Evolutionary conservation across 2,329 filamentous ascomycete species (phyloP).

Genomic region (Zarea fungicola): DNA sequence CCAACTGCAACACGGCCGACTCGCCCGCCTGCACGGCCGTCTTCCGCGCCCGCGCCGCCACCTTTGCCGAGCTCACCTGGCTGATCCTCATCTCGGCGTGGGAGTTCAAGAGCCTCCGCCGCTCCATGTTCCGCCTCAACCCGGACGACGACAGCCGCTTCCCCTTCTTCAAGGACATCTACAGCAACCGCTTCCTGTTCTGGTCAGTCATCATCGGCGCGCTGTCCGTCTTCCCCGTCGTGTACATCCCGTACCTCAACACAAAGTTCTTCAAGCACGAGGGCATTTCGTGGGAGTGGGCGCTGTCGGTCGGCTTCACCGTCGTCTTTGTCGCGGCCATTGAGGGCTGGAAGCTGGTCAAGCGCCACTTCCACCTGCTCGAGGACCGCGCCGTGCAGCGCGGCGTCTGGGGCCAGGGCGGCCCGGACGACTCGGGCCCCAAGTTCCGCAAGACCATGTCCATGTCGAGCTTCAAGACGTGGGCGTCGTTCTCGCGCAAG

Average conservation of each 20-base stretch:
- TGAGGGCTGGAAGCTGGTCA: slow-evolving; percentile 67
- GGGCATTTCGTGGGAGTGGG: slow-evolving; percentile 72
- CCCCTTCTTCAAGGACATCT: slow-evolving; percentile 57
- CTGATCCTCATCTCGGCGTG: slow-evolving; percentile 69
- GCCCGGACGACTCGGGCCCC: slow-evolving; percentile 40
- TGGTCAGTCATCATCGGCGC: slow-evolving; percentile 58
- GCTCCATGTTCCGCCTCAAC: slow-evolving; percentile 65
- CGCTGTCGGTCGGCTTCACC: slow-evolving; percentile 58
- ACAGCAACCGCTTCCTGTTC: slow-evolving; percentile 65
- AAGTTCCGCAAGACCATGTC: slow-evolving; percentile 45
- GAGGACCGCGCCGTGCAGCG: slow-evolving; percentile 46
- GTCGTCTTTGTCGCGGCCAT: slow-evolving; percentile 61
- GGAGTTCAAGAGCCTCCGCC: slow-evolving; percentile 70
- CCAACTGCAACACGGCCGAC: slow-evolving; percentile 57
- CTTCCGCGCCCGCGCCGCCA: slow-evolving; percentile 65
- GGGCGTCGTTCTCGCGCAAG: slow-evolving; percentile 38
- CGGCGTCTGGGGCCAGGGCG: slow-evolving; percentile 49
- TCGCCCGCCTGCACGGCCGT: slow-evolving; percentile 53
- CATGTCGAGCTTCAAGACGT: slow-evolving; percentile 46
- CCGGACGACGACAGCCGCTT: slow-evolving; percentile 45
- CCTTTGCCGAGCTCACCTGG: slow-evolving; percentile 70
- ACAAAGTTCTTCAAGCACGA: slow-evolving; percentile 67
- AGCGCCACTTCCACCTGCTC: slow-evolving; percentile 51
- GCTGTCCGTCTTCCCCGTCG: slow-evolving; percentile 58
- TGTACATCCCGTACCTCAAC: slow-evolving; percentile 71